A percentile compares a stretch with the other conserved stretches of the same genome.
Evolutionary conservation across 768 basidiomycete species (phyloP).

Genomic region (Trametes coccinea): DNA sequence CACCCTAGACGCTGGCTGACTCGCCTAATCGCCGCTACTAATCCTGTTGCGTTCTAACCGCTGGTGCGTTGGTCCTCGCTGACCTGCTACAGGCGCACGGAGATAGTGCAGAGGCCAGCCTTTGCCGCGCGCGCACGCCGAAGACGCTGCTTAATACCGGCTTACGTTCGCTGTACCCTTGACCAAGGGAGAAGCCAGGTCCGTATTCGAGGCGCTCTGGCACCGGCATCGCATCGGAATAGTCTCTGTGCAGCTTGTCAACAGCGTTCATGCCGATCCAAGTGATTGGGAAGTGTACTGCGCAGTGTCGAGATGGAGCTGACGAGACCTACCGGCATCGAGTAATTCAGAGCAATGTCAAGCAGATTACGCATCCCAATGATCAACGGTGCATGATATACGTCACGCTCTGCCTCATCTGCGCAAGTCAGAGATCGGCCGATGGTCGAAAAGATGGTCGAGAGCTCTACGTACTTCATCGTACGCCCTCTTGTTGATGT

Average conservation of each 20-base stretch:
- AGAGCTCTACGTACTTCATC: too few relatives aligned
- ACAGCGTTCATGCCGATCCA: not conserved
- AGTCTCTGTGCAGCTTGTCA: constrained; percentile 1
- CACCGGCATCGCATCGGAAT: not conserved
- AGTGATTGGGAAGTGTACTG: constrained; percentile 20
- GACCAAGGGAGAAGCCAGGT: constrained; percentile 27
- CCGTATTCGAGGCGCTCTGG: constrained; percentile 14
- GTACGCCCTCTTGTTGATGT: too few relatives aligned
- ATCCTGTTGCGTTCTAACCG: constrained; percentile 35
- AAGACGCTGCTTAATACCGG: constrained; percentile 36
- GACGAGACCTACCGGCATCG: constrained; percentile 7
- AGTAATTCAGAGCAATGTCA: constrained; percentile 18
- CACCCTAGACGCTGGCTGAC: constrained; percentile 31
- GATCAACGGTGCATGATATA: constrained; percentile 32
- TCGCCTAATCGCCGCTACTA: constrained; percentile 45
- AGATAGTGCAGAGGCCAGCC: constrained; percentile 35
- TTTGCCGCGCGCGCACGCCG: constrained; percentile 24
- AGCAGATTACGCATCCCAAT: constrained; percentile 25
- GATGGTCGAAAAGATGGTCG: too few relatives aligned
- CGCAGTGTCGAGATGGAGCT: constrained; percentile 21
- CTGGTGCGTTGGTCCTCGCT: constrained; percentile 31
- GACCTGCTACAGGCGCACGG: constrained; percentile 37
- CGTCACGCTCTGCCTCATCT: constrained; percentile 20
- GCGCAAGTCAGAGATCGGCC: not conserved
- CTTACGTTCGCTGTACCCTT: constrained; percentile 39